Conservation (phyloP, 1,284 basidiomycete genomes). For the Cryptococcus depauperatus region DNA sequence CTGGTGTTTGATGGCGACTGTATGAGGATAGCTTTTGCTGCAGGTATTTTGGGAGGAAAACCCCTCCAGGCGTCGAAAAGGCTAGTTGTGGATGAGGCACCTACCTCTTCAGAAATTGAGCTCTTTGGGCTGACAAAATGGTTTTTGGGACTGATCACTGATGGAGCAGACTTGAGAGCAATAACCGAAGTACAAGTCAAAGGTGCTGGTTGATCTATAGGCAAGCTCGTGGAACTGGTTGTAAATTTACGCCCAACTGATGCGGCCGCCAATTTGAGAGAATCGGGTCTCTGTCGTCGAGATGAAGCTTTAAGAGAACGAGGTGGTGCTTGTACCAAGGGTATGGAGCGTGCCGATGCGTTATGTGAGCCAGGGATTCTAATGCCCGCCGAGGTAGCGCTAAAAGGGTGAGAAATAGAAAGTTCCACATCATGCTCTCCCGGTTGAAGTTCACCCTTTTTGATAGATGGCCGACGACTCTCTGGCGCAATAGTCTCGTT, state of each 20-base stretch:
- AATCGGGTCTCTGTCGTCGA: neutral
- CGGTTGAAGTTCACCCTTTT: neutral
- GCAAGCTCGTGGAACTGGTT: neutral
- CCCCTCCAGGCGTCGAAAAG: conserved; percentile 13
- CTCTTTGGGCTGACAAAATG: neutral
- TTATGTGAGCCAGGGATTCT: neutral
- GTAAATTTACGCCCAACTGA: neutral
- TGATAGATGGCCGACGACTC: neutral
- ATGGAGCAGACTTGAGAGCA: neutral
- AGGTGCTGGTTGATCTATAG: neutral
- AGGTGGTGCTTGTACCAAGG: neutral
- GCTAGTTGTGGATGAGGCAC: neutral
- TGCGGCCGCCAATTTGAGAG: neutral
- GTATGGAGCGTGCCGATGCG: neutral
- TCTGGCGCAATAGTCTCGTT: too few species aligned
- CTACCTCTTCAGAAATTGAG: neutral
- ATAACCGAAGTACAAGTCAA: neutral
- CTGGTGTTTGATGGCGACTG: neutral
- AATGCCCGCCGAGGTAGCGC: neutral
- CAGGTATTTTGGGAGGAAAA: conserved; percentile 3
- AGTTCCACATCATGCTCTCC: neutral
- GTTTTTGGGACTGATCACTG: too few species aligned
- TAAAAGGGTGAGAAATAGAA: conserved; percentile 8
- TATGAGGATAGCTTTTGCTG: neutral
- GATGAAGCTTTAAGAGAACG: neutral